phyloP scores from a whole-genome alignment of 169 alveolate species.

The Theileria annulata region DNA sequence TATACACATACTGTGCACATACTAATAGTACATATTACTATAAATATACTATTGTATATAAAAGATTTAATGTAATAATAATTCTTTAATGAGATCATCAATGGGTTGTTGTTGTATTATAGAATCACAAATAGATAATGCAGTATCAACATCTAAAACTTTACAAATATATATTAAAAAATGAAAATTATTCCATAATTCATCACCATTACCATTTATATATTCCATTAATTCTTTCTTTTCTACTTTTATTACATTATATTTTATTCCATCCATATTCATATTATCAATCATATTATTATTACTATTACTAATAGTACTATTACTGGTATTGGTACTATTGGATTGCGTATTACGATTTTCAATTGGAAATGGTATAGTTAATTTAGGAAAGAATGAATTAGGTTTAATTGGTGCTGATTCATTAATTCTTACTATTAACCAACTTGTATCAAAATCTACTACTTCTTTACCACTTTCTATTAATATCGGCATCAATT shows the following conservation, averaged over 20 bases:
- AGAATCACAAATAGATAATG: slow-evolving; percentile 81
- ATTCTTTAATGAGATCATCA: slow-evolving; percentile 59
- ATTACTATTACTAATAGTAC: slow-evolving; percentile 9
- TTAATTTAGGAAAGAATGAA: slow-evolving; percentile 69
- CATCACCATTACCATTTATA: slow-evolving; percentile 3
- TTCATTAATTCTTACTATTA: slow-evolving; percentile 79
- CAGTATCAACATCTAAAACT: slow-evolving; percentile 88
- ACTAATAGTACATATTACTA: not conserved
- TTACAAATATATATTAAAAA: slow-evolving; percentile 86
- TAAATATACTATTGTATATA: not conserved
- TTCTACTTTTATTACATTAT: slow-evolving; percentile 27
- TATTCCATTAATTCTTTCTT: slow-evolving; percentile 10
- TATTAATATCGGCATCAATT: slow-evolving; percentile 75
- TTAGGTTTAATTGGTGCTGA: slow-evolving; percentile 81
- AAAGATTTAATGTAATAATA: slow-evolving; percentile 3
- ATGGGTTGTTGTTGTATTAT: slow-evolving; percentile 64
- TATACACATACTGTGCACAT: not conserved
- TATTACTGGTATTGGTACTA: slow-evolving; percentile 11
- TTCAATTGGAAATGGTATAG: slow-evolving; percentile 70
- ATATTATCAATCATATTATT: not conserved
- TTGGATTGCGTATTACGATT: slow-evolving; percentile 68
- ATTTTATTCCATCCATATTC: not conserved
- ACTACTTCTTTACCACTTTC: slow-evolving; percentile 78
- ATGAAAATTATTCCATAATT: slow-evolving; percentile 78
- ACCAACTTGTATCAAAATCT: slow-evolving; percentile 81